These are phyloP conservation scores for Mycena sanguinolenta DNA, from an alignment of 768 basidiomycete genomes.

Conservation along the genomic window DNA sequence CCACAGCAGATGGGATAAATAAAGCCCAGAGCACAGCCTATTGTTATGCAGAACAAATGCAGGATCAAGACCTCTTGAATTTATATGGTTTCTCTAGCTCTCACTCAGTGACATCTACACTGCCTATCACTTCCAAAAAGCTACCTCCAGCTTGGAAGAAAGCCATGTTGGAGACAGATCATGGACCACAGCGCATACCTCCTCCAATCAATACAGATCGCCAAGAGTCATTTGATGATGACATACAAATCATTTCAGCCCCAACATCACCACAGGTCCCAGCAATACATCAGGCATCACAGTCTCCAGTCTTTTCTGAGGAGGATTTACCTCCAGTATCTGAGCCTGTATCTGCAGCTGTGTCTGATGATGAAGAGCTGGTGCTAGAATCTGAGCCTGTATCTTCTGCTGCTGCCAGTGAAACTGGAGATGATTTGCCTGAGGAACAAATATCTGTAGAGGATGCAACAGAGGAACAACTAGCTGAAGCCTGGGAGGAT, in stretches of 20 bases:
- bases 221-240: too few species aligned
- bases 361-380: neutral
- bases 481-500: neutral
- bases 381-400: neutral
- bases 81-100: neutral
- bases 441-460: neutral
- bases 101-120: neutral
- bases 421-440: neutral
- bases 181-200: too few species aligned
- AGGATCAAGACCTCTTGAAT: neutral
- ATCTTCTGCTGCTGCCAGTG: neutral
- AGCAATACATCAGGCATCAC: neutral
- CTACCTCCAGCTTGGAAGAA: neutral
- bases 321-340: neutral
- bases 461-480: neutral
- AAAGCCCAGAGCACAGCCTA: neutral
- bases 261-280: neutral
- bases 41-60: neutral
- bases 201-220: too few species aligned
- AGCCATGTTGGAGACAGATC: neutral
- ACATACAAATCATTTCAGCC: neutral
- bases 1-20: neutral
- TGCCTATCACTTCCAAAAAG: slow-evolving; percentile 4
- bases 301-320: neutral
- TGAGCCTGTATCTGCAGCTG: neutral